A percentile compares a stretch with the other conserved stretches of the same genome.
Conservation (phyloP, 495 filamentous ascomycete genomes). For the Talaromyces thailandensis region DNA sequence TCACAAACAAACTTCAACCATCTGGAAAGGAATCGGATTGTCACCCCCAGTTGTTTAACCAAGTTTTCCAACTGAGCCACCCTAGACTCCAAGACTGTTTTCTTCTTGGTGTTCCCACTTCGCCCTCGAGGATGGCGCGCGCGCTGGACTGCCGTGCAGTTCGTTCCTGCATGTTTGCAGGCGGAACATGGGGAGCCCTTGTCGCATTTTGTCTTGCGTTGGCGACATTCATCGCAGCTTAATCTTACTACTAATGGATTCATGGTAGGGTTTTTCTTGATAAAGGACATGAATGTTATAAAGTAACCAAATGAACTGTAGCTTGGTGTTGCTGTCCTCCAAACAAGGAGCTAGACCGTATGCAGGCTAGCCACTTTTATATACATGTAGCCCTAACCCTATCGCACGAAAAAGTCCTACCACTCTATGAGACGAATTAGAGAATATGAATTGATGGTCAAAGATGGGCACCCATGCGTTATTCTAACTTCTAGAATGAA, state of each 20-base stretch:
- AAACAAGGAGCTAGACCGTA: background rate
- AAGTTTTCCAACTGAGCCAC: background rate
- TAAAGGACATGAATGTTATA: background rate
- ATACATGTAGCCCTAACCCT: background rate
- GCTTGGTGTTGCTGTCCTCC: background rate
- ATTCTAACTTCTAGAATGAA: background rate
- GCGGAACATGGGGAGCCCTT: slow-evolving; percentile 65
- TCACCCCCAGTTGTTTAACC: background rate
- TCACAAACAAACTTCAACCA: background rate
- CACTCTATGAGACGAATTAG: too few relatives aligned
- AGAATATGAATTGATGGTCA: too few relatives aligned
- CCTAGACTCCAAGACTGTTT: background rate
- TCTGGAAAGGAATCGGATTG: background rate
- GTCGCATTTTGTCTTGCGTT: slow-evolving; percentile 74
- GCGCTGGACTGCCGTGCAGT: slow-evolving; percentile 45
- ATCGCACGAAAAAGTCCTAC: background rate
- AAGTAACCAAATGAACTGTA: background rate
- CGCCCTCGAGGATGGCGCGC: slow-evolving; percentile 29
- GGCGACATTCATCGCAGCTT: slow-evolving; percentile 42
- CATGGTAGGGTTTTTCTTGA: background rate
- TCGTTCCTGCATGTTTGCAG: slow-evolving; percentile 50
- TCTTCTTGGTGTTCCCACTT: slow-evolving; percentile 23
- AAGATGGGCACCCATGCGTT: too few relatives aligned
- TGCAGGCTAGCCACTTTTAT: background rate
- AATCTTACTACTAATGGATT: background rate